Evolutionary conservation across 768 basidiomycete species (phyloP).

Genomic region (Floccularia luteovirens): DNA sequence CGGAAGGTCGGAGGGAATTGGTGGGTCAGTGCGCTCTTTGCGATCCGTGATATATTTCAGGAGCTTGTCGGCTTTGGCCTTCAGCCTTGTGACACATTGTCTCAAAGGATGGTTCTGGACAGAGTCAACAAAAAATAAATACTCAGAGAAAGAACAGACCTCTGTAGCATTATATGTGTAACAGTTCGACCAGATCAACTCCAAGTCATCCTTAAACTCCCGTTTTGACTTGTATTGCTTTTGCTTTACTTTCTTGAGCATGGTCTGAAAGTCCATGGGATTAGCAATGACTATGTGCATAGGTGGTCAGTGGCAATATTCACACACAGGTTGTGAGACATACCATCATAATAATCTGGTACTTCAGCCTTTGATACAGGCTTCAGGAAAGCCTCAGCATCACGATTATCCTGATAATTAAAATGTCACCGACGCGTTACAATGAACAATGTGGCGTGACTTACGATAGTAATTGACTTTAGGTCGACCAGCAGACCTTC

Average conservation of each 20-base stretch:
- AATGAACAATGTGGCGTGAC: slow-evolving; percentile 15
- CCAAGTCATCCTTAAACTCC: slow-evolving; percentile 90
- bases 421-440: slow-evolving; percentile 19
- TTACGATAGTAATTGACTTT: slow-evolving; percentile 63
- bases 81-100: slow-evolving; percentile 71
- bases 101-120: slow-evolving; percentile 83
- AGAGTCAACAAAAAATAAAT: neutral
- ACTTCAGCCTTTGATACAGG: slow-evolving; percentile 87
- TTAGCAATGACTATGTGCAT: slow-evolving; percentile 68
- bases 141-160: slow-evolving; percentile 37
- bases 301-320: slow-evolving; percentile 6
- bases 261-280: slow-evolving; percentile 94
- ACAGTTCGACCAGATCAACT: slow-evolving; percentile 97
- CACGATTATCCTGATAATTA: slow-evolving; percentile 63
- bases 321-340: slow-evolving; percentile 15
- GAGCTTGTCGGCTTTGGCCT: slow-evolving; percentile 78
- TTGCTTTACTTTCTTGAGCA: slow-evolving; percentile 89
- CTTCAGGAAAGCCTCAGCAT: slow-evolving; percentile 89
- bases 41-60: slow-evolving; percentile 87
- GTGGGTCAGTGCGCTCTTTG: slow-evolving; percentile 70
- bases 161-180: slow-evolving; percentile 86
- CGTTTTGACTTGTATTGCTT: slow-evolving; percentile 90
- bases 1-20: slow-evolving; percentile 44
- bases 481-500: slow-evolving; percentile 86
- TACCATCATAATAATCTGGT: slow-evolving; percentile 91